A percentile compares a stretch with the other conserved stretches of the same genome.
These are phyloP conservation scores for Myxozyma melibiosi DNA, from an alignment of 805 yeast genomes.

Conservation along the genomic window DNA sequence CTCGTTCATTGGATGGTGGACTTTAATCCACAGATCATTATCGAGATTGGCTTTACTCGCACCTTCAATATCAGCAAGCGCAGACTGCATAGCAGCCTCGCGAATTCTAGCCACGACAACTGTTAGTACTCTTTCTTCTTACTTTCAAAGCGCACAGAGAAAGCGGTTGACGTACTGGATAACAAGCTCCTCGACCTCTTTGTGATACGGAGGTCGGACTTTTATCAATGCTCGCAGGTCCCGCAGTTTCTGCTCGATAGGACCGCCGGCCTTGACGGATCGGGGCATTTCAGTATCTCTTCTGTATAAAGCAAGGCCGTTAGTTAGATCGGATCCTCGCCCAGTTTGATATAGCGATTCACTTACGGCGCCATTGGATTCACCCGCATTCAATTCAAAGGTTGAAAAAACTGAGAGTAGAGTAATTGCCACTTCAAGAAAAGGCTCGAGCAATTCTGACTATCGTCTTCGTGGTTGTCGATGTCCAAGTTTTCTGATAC, in stretches of 20 bases:
- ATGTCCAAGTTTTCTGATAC: no score
- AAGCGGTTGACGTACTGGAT: constrained; percentile 1
- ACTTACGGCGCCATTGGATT: no score
- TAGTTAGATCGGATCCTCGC: no score
- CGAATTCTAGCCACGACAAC: constrained; percentile 12
- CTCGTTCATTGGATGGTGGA: constrained; percentile 23
- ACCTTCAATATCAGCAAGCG: constrained; percentile 10
- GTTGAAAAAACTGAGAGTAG: no score
- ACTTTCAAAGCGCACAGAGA: neutral
- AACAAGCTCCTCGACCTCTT: constrained; percentile 17
- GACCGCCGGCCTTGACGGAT: neutral
- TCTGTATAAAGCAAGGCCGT: no score
- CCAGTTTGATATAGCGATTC: no score
- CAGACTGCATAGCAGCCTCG: constrained; percentile 2
- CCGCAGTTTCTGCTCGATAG: constrained; percentile 2
- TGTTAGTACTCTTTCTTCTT: neutral
- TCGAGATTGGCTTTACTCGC: constrained; percentile 23
- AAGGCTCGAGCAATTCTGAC: no score
- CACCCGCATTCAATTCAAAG: no score
- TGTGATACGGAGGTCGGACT: constrained; percentile 23
- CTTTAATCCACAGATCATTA: constrained; percentile 19
- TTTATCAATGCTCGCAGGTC: constrained; percentile 7
- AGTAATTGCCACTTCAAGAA: no score
- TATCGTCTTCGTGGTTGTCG: no score
- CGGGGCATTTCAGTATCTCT: neutral